Evolutionary conservation across 768 basidiomycete species (phyloP), one percentile per base, ranked within the genome.

Genomic region (Leccinellum albellum): DNA sequence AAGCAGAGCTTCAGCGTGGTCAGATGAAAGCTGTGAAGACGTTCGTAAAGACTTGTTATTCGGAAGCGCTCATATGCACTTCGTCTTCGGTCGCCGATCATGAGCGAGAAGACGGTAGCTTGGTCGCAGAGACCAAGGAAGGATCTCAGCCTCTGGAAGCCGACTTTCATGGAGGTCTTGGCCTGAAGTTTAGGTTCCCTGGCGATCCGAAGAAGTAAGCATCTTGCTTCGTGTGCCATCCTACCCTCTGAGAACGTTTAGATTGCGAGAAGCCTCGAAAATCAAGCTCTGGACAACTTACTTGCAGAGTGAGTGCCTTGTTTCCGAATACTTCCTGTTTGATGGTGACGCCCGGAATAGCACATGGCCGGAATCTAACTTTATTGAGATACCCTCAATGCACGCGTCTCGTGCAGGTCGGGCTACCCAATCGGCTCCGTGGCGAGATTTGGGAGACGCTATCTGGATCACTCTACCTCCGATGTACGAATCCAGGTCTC

Each of bases 381-480:
- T 82, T 98, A 26, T 78, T 98, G 20, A 90, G 96, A 31, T 99
- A 98, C 72, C 96, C 97, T 0, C 89, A 95, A 71, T 94, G 93
- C 67, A 97, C 95, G 42, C 88, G 97, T n/a, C 83, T 99, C 26
- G 88, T 98, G 1, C 96, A 97, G 74, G 96, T 98, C 53, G 97
- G 97, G 48, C 79, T 99, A 4, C 97, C 97, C 2, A 97, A 95
- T 64, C 80, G 94, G 17, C 79, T 99, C 9, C 84, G 97, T 23
- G 97, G 97, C 14, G 97, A 98, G 71, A 88, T 98, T 77, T 99
- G 97, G 97, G 97, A 99, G 73, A 89, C 92, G 0, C 81, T 98
- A 13, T 96, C 94, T 4, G 97, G 97, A 0, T 96, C 95, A 5
- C 77, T 98, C 53, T 96, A 86, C 72, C 84, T 97, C 17, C 92